Evolutionary conservation across 768 basidiomycete species (phyloP).

Genomic region (Agrocybe chaxingu): DNA sequence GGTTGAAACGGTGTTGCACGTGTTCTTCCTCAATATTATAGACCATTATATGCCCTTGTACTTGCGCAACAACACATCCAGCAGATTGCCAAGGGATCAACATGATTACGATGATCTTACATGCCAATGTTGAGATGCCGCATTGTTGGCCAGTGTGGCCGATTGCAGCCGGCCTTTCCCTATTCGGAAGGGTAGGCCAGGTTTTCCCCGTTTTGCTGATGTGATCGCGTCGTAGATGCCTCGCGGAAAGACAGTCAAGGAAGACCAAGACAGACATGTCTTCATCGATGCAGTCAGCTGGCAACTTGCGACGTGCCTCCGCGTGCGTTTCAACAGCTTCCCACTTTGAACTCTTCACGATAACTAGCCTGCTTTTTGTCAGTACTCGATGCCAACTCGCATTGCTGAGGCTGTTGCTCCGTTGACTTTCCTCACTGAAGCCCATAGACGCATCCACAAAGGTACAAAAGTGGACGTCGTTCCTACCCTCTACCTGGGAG

Average conservation of each 20-base stretch:
- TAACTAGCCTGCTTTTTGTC: not conserved
- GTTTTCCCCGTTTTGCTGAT: too few relatives aligned
- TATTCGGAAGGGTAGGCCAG: too few relatives aligned
- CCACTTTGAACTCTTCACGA: not conserved
- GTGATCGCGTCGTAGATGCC: not conserved
- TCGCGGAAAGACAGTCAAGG: not conserved
- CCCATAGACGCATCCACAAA: not conserved
- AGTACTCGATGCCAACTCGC: constrained; percentile 9
- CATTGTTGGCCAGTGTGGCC: too few relatives aligned
- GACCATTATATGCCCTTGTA: too few relatives aligned
- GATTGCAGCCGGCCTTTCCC: too few relatives aligned
- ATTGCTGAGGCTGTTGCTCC: constrained; percentile 10
- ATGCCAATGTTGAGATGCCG: too few relatives aligned
- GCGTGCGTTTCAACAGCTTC: not conserved
- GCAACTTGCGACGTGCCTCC: constrained; percentile 6
- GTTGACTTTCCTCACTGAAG: constrained; percentile 5
- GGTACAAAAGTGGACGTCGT: not conserved
- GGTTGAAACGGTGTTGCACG: too few relatives aligned
- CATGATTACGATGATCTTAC: too few relatives aligned
- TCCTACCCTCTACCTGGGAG: constrained; percentile 8
- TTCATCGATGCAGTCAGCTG: constrained; percentile 5
- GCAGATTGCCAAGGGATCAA: too few relatives aligned
- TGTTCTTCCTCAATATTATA: too few relatives aligned
- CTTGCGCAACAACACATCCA: too few relatives aligned
- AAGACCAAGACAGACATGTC: not conserved